phyloP scores from a whole-genome alignment of 2,329 filamentous ascomycete genomes.

The Clonostachys rhizophaga region DNA sequence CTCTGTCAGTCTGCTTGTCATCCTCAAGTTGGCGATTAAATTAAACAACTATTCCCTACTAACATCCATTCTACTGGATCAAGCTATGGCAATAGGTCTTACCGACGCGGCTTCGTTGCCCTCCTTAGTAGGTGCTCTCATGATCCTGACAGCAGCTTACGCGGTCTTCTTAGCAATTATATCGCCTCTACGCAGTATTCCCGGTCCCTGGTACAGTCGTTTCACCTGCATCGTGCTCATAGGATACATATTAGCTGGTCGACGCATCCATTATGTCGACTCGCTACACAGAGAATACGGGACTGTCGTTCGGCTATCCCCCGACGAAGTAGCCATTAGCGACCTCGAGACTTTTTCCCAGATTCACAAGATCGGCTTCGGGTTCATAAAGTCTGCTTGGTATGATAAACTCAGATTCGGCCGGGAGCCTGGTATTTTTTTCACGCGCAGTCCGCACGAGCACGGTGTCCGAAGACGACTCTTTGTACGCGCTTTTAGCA shows the following conservation, averaged over 20 bases:
- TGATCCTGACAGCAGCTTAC: too few species aligned
- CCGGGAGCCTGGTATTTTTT: constrained; percentile 23
- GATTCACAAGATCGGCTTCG: constrained; percentile 8
- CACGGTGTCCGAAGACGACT: constrained; percentile 30
- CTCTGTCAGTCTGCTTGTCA: too few species aligned
- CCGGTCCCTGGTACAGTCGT: constrained; percentile 15
- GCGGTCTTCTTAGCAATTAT: too few species aligned
- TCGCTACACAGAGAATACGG: constrained; percentile 14
- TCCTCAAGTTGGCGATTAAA: too few species aligned
- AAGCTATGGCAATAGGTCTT: too few species aligned
- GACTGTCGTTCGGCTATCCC: constrained; percentile 19
- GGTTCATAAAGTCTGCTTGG: constrained; percentile 13
- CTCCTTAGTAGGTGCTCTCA: too few species aligned
- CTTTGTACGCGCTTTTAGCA: constrained; percentile 34
- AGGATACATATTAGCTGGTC: constrained; percentile 9
- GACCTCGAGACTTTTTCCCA: constrained; percentile 23
- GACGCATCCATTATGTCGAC: constrained; percentile 10
- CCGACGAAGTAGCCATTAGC: constrained; percentile 12
- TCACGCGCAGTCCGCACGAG: constrained; percentile 21
- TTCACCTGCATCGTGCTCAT: constrained; percentile 9
- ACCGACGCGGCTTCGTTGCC: too few species aligned
- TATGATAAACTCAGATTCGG: constrained; percentile 12
- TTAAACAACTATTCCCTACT: too few species aligned
- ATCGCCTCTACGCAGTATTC: constrained; percentile 4
- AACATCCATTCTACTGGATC: too few species aligned